Evolutionary conservation across 106 monocot species (phyloP).

Genomic region (Agapanthus africanus): DNA sequence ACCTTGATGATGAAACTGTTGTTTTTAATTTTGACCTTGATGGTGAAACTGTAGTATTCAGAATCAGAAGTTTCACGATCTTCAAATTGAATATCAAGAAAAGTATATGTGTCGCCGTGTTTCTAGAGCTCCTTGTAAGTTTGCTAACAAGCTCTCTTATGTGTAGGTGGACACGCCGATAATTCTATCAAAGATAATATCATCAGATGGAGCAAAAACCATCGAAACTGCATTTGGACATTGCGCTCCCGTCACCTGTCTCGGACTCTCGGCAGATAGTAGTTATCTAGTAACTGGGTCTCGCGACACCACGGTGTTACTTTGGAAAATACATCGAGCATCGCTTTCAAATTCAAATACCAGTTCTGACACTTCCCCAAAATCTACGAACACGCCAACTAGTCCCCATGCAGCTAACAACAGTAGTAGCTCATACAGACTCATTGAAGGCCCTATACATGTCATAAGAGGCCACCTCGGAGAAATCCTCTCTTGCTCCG

Average conservation of each 20-base stretch:
- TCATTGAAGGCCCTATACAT: constrained; percentile 86
- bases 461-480: constrained; percentile 94
- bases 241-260: constrained; percentile 74
- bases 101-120: no score
- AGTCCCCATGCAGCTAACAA: no score
- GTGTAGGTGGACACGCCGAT: constrained; percentile 83
- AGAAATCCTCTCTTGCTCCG: constrained; percentile 60
- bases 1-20: no score
- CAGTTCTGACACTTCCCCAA: no score
- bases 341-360: constrained; percentile 29
- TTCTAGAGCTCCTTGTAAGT: no score
- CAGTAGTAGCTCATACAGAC: no score
- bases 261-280: constrained; percentile 64
- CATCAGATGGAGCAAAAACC: constrained; percentile 79
- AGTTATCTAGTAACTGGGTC: constrained; percentile 86
- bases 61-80: no score
- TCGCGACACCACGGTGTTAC: constrained; percentile 74
- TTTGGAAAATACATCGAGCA: constrained; percentile 73
- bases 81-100: no score
- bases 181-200: constrained; percentile 79
- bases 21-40: no score
- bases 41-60: no score
- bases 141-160: constrained; percentile 1
- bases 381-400: constrained; percentile 24
- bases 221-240: constrained; percentile 80